Evolutionary conservation across 768 basidiomycete genomes (phyloP), one percentile per base, ranked within the genome.

Genomic region (Clathrus columnatus): DNA sequence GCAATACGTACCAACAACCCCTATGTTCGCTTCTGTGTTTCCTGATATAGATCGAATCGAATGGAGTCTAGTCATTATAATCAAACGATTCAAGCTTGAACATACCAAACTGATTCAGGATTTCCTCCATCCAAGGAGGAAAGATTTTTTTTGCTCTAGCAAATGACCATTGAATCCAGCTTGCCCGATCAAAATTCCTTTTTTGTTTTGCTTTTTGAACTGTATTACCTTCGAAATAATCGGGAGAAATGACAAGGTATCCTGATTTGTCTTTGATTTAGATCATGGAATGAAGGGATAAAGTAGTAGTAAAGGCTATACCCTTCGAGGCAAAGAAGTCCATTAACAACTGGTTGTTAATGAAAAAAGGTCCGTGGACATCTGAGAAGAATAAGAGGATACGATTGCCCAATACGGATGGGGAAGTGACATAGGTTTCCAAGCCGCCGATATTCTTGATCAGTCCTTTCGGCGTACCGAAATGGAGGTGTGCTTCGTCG

Each of bases 261-360:
- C 82, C 83, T 83, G 46, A 14, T 4, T 0, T 23, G 36, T 36
- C 11, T n/a, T 7, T 7, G 30, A 14, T 7, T 32, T 32, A 6
- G n/a, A 36, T 29, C 17, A 8, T 29, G 16, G 11, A 26, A 16
- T 36, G 17, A 4, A 18, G 10, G n/a, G 11, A n/a, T 1, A 23
- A 49, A 46, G 7, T 16, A 42, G 32, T n/a, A 29, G 17, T 7
- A 28, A 10, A 47, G 11, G 18, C 47, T 68, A 1, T 53, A 84
- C 84, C 83, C n/a, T 77, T 70, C 7, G 76, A 68, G 1, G 84
- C 83, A 57, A 78, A 82, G 61, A 76, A 85, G 62, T 86, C 83
- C 62, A 83, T 81, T 4, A 85, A 55, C 24, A 83, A 68, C 64
- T 82, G 71, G 46, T 73, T 75, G 64, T 84, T 84, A 57, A 76